These are phyloP conservation scores for Sphaerobolus stellatus DNA, from an alignment of 1,284 basidiomycete genomes.

Conservation along the genomic window DNA sequence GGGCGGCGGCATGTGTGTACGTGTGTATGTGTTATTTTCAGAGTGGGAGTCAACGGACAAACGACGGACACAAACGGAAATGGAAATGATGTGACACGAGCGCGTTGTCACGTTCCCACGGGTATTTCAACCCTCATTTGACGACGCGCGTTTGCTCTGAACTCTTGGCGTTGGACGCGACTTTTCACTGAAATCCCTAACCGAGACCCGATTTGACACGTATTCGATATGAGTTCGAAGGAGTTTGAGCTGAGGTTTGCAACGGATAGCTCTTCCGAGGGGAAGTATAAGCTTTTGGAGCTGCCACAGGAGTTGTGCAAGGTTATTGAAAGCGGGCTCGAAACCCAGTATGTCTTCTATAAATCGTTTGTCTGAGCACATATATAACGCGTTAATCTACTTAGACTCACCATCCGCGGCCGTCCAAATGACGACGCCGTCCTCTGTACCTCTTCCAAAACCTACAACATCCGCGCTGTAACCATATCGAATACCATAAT, in stretches of 20 bases:
- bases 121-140: not conserved
- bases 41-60: too few species aligned
- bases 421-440: conserved; percentile 81
- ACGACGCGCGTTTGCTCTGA: conserved; percentile 4
- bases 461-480: conserved; percentile 80
- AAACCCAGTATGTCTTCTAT: conserved; percentile 27
- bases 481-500: conserved; percentile 83
- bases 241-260: not conserved
- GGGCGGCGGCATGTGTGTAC: too few species aligned
- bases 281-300: conserved; percentile 65
- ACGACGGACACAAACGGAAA: too few species aligned
- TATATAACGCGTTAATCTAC: conserved; percentile 25
- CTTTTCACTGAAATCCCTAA: too few species aligned
- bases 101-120: not conserved
- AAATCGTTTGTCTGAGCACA: conserved; percentile 10
- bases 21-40: too few species aligned
- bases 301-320: conserved; percentile 62
- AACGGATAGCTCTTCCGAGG: conserved; percentile 15
- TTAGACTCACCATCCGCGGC: conserved; percentile 79
- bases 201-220: too few species aligned
- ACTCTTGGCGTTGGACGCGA: too few species aligned
- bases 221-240: too few species aligned
- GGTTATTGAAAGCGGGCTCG: conserved; percentile 45
- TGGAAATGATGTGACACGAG: too few species aligned
- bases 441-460: conserved; percentile 76